Conservation (phyloP, 352 stramenopile species). For the Globisporangium polare region DNA sequence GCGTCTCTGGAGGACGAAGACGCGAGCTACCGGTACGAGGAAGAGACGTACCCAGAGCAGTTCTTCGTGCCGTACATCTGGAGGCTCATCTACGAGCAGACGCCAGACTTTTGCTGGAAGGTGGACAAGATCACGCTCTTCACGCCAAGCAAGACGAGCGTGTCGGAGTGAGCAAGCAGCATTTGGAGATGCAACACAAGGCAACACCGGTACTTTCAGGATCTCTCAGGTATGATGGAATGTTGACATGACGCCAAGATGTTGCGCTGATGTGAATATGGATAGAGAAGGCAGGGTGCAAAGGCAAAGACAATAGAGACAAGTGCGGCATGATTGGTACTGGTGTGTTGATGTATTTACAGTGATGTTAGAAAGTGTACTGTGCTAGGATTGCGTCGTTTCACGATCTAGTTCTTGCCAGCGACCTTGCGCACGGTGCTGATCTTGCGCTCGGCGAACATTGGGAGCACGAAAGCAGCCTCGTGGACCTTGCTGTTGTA, state of each 20-base stretch:
- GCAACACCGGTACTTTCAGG: not conserved
- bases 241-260: not conserved
- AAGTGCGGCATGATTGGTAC: not conserved
- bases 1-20: slow-evolving; percentile 36
- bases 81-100: slow-evolving; percentile 69
- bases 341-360: slow-evolving; percentile 8
- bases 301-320: not conserved
- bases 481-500: slow-evolving; percentile 94
- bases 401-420: slow-evolving; percentile 9
- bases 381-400: not conserved
- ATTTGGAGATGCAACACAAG: not conserved
- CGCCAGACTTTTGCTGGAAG: slow-evolving; percentile 77
- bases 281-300: not conserved
- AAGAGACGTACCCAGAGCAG: slow-evolving; percentile 61
- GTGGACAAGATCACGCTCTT: slow-evolving; percentile 82
- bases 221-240: not conserved
- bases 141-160: slow-evolving; percentile 20
- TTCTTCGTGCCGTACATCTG: slow-evolving; percentile 83
- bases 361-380: slow-evolving; percentile 6
- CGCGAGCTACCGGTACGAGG: slow-evolving; percentile 79
- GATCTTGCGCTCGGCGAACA: slow-evolving; percentile 90
- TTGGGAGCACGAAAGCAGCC: slow-evolving; percentile 96
- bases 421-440: slow-evolving; percentile 58
- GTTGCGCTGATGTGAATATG: not conserved
- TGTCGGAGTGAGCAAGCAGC: slow-evolving; percentile 12